Evolutionary conservation across 179 eudicot species (phyloP).

Genomic region (Nepenthes alata): DNA sequence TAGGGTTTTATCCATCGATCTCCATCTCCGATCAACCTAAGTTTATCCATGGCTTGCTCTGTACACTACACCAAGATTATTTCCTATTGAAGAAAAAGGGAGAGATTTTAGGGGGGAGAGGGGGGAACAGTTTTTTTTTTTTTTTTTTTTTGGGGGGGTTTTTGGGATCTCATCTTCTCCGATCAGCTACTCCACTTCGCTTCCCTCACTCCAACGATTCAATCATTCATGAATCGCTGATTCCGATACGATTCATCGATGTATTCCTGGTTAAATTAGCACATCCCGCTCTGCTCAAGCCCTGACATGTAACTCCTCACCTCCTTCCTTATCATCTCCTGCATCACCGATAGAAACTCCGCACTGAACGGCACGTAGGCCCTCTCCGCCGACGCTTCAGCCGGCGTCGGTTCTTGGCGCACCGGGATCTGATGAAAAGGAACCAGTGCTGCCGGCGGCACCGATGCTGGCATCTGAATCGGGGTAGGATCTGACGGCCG

Average conservation of each 20-base stretch:
- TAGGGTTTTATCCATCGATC: too few relatives aligned
- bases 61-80: too few relatives aligned
- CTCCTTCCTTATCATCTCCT: slow-evolving; percentile 35
- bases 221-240: slow-evolving; percentile 19
- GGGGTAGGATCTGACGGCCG: not conserved
- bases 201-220: not conserved
- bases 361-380: slow-evolving; percentile 9
- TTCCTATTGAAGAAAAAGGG: too few relatives aligned
- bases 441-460: not conserved
- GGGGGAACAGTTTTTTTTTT: not conserved
- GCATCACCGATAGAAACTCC: slow-evolving; percentile 35
- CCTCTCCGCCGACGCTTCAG: not conserved
- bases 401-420: not conserved
- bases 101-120: too few relatives aligned
- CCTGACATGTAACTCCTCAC: slow-evolving; percentile 39
- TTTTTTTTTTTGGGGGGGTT: too few relatives aligned
- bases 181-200: too few relatives aligned
- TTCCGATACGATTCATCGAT: slow-evolving; percentile 25
- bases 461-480: slow-evolving; percentile 1
- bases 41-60: too few relatives aligned
- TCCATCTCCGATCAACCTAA: too few relatives aligned
- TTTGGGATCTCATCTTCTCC: too few relatives aligned
- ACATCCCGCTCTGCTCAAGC: slow-evolving; percentile 19
- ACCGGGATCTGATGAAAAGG: not conserved
- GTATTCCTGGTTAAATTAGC: slow-evolving; percentile 22